Evolutionary conservation across 208 protist species (phyloP).

Genomic region (Borovskyia barvae): DNA sequence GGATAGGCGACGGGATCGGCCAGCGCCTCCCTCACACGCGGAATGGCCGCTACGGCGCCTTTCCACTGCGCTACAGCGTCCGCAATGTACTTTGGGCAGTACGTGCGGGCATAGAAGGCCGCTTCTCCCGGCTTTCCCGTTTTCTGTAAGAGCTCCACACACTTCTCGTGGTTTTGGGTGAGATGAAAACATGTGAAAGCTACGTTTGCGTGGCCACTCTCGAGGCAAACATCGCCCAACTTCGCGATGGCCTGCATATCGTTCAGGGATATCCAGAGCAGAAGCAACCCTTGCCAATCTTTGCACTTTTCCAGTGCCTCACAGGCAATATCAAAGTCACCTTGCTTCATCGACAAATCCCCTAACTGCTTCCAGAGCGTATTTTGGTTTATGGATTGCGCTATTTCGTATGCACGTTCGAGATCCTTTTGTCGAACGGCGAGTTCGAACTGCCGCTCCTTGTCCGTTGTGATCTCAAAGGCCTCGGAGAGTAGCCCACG

Average conservation of each 20-base stretch:
- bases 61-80: conserved; percentile 91
- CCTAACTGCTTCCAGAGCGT: conserved; percentile 95
- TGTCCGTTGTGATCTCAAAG: conserved; percentile 92
- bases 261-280: conserved; percentile 74
- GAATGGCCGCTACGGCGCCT: conserved; percentile 62
- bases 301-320: conserved; percentile 51
- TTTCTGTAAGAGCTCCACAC: conserved; percentile 84
- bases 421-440: conserved; percentile 90
- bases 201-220: conserved; percentile 87
- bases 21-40: conserved; percentile 83
- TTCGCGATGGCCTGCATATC: conserved; percentile 67
- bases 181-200: conserved; percentile 94
- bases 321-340: conserved; percentile 83
- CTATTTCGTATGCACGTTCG: conserved; percentile 77
- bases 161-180: conserved; percentile 65
- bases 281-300: conserved; percentile 74
- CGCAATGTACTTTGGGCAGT: conserved; percentile 79
- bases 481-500: conserved; percentile 92
- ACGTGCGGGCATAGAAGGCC: conserved; percentile 96
- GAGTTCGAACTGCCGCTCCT: conserved; percentile 95
- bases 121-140: conserved; percentile 91
- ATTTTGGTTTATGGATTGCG: conserved; percentile 46
- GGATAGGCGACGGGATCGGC: conserved; percentile 92
- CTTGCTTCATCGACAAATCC: conserved; percentile 86
- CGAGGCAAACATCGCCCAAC: conserved; percentile 64